Base-by-base conservation (phyloP, 2,329 filamentous ascomycete species). In the Zymoseptoria ardabiliae region DNA sequence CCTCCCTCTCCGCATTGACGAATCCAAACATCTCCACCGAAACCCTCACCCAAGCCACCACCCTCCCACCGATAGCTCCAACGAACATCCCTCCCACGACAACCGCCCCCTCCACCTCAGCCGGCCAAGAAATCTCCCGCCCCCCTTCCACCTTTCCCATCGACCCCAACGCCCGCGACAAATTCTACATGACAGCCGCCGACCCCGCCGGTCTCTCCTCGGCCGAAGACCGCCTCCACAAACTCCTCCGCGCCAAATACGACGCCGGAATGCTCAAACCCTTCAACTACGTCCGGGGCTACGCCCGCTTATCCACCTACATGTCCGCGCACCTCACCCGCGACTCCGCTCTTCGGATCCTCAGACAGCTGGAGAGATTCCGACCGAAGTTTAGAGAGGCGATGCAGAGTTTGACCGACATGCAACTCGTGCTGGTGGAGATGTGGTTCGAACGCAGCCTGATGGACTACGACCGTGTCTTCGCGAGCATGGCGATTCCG, bases 401-500 rank as follows among this genome's bases (percentile, higher is more conserved):
- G 76, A 93, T 96, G 72, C 91, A 97, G 65, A 87, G 82, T 35
- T 79, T 97, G 71, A 97, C 90, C 1, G 94, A 99, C 74, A 89
- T 97, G 73, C 91, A 99, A 74, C 84, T 99, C 23, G 87, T 97
- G 25, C 85, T 92, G 60, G 93, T 97, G 10, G 94, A 99, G 76
- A 97, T 97, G 91, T 97, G 94, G 93, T 97, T 99, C 71, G 94
- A 99, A 75, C 86, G 89, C 69, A 94, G 90, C 64, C 77, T 99
- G 67, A 94, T 97, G 89, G 94, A 97, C 72, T 97, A 97, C 69
- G 94, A 99, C 71, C 90, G 94, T 30, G 92, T 99, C 1, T 99
- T 99, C 77, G 94, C 94, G 1, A 96, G 91, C 73, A 99, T 99
- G 94, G 94, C 94, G 1, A 93, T 99, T 63, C 94, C 94, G 0